Base-by-base conservation (phyloP, 257 asterid species). In the Ilex asprella region DNA sequence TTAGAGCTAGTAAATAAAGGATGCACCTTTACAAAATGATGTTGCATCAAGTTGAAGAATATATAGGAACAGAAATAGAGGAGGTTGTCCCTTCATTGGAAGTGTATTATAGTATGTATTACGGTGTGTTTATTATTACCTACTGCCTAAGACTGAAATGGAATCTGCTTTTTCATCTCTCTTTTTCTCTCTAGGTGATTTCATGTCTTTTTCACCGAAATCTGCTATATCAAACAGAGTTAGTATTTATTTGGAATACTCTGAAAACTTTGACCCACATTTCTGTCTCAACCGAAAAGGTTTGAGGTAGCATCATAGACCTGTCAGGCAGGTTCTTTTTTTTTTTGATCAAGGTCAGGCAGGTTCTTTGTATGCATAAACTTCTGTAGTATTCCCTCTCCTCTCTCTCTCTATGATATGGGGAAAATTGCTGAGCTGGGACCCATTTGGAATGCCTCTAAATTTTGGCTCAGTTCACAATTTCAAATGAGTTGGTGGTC, bases 201-300 rank as follows among this genome's bases (percentile, higher is more conserved):
- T 39, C 39, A 72, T n/a, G 84, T 81, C 82, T 7, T 72, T 70
- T 62, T 81, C 86, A 76, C 59, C 56, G 77, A 79, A 73, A 70
- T 81, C 61, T 70, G 68, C 55, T 60, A 47, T 43, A 72, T 68
- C 63, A 69, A 57, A 16, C 30, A 62, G 78, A 70, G 67, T 61
- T 72, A 65, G 66, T 74, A 71, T 73, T 61, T 57, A 70, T 65
- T 43, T 67, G 72, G 67, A 60, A 29, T 50, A 71, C 30, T 63
- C 68, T 44, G 72, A 70, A 75, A 62, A 65, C 51, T 73, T 88
- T 83, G 94, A 83, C 93, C 80, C 80, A 70, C 76, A 73, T 55
- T 73, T 78, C 67, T 78, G 83, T 75, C 83, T 69, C 74, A 68
- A 68, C 78, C 78, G 56, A 69, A 77, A 64, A 64, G 51, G 79